Evolutionary conservation across 495 filamentous ascomycete genomes (phyloP), one percentile per base, ranked within the genome.

Genomic region (Xylaria scruposa): DNA sequence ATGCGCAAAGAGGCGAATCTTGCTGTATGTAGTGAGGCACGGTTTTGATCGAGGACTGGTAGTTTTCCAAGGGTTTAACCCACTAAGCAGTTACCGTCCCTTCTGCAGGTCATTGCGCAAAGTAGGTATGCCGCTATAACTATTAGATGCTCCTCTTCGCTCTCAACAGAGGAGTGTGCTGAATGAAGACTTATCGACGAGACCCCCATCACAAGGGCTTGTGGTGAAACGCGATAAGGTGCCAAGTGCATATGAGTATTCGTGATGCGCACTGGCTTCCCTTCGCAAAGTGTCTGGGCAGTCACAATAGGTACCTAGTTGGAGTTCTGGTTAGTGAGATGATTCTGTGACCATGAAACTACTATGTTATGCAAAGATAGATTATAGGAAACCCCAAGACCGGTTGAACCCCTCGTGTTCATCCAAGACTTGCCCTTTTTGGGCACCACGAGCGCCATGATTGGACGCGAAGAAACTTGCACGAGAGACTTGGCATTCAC

Each of bases 391-490:
- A 4, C 21, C 17, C 49, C 49, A 53, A 53, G 49, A n/a, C 49
- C n/a, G n/a, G 49, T 53, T 26, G 49, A 17, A 56, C 24, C 53
- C 53, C 53, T 56, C 53, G 24, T 26, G 53, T 56, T 56, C 53
- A 56, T 56, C 17, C 53, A 13, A 44, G 38, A 63, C 70, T 63
- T 72, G 54, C 70, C 70, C 64, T 63, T 72, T 72, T 68, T 72
- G 65, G 70, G 70, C 33, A 68, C 33, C 56, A 44, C 46, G 64
- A 21, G 17, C 56, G 12, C 40, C 31, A 19, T 72, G 70, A 72
- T 72, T 72, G 70, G 70, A 36, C 29, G 10, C 42, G 29, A 31
- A 38, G 49, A 44, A 33, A 58, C 44, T 65, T 46, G 53, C 38
- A 62, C 9, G 26, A 19, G 9, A 56, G 36, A 56, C 47, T 46